These are phyloP conservation scores for Croton setiger DNA, from an alignment of 441 rosid genomes.

Conservation along the genomic window DNA sequence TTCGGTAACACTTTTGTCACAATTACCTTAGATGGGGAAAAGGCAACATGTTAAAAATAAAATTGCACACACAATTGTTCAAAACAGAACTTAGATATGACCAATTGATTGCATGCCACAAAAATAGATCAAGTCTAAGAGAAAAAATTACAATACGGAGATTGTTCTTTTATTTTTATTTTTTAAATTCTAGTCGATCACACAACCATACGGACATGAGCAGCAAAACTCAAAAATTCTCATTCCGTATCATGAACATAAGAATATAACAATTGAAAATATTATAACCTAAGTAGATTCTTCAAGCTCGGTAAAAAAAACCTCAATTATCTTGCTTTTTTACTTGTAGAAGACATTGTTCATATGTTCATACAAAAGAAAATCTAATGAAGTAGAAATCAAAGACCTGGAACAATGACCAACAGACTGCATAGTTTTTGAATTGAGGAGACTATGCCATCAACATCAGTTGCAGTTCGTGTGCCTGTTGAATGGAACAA, in stretches of 20 bases:
- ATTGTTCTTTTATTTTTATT: neutral
- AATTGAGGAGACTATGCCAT: conserved; percentile 51
- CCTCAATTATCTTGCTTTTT: neutral
- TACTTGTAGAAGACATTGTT: too few species aligned
- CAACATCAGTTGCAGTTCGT: conserved; percentile 39
- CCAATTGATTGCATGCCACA: neutral
- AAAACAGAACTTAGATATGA: neutral
- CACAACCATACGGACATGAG: neutral
- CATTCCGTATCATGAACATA: neutral
- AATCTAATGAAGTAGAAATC: too few species aligned
- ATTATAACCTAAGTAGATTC: conserved; percentile 4
- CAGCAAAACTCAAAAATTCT: neutral
- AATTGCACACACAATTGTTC: neutral
- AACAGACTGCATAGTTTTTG: conserved; percentile 72
- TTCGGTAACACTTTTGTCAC: conserved; percentile 41
- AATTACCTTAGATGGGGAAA: conserved; percentile 45
- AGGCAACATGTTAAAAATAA: neutral
- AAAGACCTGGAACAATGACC: conserved; percentile 74
- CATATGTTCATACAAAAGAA: neutral
- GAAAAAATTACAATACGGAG: neutral
- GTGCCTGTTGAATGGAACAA: conserved; percentile 37
- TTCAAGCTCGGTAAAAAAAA: neutral
- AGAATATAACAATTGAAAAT: neutral
- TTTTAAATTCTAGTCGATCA: neutral
- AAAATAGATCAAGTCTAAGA: neutral